Conservation (phyloP, 1,284 basidiomycete species). For the Gymnopus androsaceus region DNA sequence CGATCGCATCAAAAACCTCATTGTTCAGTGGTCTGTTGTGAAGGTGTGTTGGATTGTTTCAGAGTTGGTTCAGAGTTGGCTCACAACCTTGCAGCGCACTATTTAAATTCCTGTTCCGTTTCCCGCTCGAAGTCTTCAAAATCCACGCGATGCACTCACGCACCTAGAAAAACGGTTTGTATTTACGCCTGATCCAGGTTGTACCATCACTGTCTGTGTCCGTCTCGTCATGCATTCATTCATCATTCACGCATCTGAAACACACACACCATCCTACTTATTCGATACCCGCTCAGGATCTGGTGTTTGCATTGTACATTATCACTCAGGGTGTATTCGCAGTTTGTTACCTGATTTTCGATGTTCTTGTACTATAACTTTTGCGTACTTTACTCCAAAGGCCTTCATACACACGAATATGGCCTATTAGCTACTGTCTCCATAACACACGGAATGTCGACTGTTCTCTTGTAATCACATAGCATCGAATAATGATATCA, state of each 20-base stretch:
- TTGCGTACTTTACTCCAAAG: not conserved
- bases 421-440: not conserved
- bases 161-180: constrained; percentile 1
- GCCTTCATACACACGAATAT: constrained; percentile 7
- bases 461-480: constrained; percentile 3
- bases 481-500: not conserved
- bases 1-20: constrained; percentile 66
- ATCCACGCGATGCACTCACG: not conserved
- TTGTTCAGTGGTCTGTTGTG: constrained; percentile 76
- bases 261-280: not conserved
- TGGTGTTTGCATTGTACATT: not conserved
- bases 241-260: constrained; percentile 8
- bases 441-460: constrained; percentile 4
- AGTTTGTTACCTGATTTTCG: not conserved
- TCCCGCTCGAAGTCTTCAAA: not conserved
- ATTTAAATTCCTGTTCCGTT: constrained; percentile 9
- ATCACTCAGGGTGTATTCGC: constrained; percentile 4
- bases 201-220: not conserved
- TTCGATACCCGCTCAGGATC: not conserved
- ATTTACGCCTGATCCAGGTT: not conserved
- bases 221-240: constrained; percentile 2
- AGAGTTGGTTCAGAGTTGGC: not conserved
- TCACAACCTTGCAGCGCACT: constrained; percentile 14
- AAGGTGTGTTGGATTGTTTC: constrained; percentile 48
- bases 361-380: not conserved